Evolutionary conservation across 352 stramenopile species (phyloP).

Genomic region (Phytophthora melonis): DNA sequence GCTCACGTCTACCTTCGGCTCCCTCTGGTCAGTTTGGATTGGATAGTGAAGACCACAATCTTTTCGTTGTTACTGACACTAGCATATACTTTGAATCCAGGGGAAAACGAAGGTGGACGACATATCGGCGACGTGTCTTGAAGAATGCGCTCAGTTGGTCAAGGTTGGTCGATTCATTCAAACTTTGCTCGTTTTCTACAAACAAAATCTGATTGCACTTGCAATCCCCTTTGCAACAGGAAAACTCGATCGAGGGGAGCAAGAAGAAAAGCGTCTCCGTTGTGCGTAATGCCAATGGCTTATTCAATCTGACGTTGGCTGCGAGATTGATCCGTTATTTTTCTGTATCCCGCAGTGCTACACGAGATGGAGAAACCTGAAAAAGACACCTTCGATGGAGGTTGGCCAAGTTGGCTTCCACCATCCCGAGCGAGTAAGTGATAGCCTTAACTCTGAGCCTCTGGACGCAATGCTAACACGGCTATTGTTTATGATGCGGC

Average conservation of each 20-base stretch:
- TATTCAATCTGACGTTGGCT: background rate
- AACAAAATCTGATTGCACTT: background rate
- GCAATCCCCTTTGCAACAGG: conserved; percentile 33
- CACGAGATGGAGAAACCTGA: conserved; percentile 94
- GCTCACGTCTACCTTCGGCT: conserved; percentile 98
- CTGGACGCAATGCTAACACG: no score
- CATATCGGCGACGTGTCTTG: conserved; percentile 80
- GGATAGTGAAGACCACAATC: background rate
- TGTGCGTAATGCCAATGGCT: conserved; percentile 31
- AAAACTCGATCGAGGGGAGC: conserved; percentile 95
- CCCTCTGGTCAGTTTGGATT: conserved; percentile 64
- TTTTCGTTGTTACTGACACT: background rate
- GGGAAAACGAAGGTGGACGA: conserved; percentile 80
- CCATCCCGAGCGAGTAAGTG: conserved; percentile 66
- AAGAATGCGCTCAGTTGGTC: conserved; percentile 92
- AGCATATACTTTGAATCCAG: conserved; percentile 30
- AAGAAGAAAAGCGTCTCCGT: conserved; percentile 93
- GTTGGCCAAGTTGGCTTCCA: conserved; percentile 92
- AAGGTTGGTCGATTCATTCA: conserved; percentile 63
- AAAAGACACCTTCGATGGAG: conserved; percentile 92
- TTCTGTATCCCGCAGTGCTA: conserved; percentile 72
- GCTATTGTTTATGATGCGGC: no score
- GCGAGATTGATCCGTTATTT: background rate
- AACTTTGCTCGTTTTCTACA: background rate
- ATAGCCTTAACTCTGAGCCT: background rate